These are phyloP conservation scores for Lanmaoa pseudosensibilis DNA, from an alignment of 768 basidiomycete species.

Conservation along the genomic window DNA sequence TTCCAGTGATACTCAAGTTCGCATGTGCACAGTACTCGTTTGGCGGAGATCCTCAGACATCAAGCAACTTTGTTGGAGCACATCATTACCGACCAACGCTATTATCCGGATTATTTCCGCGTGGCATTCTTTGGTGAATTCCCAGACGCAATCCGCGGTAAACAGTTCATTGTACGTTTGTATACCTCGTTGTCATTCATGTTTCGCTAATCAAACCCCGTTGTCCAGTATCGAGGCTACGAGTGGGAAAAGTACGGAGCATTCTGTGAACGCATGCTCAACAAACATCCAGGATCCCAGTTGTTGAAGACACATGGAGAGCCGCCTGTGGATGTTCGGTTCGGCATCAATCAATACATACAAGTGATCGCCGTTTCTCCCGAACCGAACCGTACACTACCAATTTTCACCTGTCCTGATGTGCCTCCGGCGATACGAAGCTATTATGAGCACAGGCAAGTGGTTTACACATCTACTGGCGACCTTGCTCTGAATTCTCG, in stretches of 20 bases:
- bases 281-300: constrained; percentile 84
- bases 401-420: constrained; percentile 84
- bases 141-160: constrained; percentile 79
- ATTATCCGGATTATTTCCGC: constrained; percentile 91
- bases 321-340: constrained; percentile 77
- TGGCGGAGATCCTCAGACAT: constrained; percentile 83
- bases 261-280: constrained; percentile 89
- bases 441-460: constrained; percentile 86
- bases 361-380: constrained; percentile 86
- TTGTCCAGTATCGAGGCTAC: constrained; percentile 79
- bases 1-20: constrained; percentile 4
- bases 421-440: constrained; percentile 76
- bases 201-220: not conserved
- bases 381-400: constrained; percentile 73
- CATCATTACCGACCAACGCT: constrained; percentile 79
- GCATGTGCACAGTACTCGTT: constrained; percentile 54
- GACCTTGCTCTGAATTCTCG: constrained; percentile 1
- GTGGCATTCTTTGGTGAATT: constrained; percentile 94
- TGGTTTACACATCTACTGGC: not conserved
- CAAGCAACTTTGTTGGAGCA: constrained; percentile 87
- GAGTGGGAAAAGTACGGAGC: constrained; percentile 93
- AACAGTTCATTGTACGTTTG: constrained; percentile 82
- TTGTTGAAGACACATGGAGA: constrained; percentile 72
- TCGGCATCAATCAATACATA: constrained; percentile 79
- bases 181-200: not conserved